Percentiles rank a stretch among this genome's conserved stretches.
These are phyloP conservation scores for Dactylellina drechsleri DNA, from an alignment of 2,329 filamentous ascomycete species.

Conservation along the genomic window DNA sequence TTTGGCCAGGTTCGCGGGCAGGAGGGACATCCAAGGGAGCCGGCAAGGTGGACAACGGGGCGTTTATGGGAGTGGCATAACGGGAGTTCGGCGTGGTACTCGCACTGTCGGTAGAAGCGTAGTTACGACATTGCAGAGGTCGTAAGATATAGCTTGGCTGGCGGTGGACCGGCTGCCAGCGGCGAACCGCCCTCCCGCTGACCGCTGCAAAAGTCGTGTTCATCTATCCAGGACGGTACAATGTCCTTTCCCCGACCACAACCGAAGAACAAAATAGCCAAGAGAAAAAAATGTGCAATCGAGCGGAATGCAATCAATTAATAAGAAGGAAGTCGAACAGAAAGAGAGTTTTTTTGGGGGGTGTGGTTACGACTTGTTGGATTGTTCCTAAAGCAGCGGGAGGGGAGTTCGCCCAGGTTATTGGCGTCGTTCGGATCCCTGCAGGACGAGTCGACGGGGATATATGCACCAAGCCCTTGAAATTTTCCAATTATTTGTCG, in stretches of 20 bases:
- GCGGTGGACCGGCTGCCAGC: slow-evolving; percentile 13
- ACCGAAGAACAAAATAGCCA: no score
- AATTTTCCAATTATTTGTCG: no score
- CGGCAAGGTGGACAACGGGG: slow-evolving; percentile 77
- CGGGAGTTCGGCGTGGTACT: slow-evolving; percentile 15
- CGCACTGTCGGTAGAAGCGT: slow-evolving; percentile 20
- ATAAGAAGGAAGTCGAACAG: no score
- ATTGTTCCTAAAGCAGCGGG: slow-evolving; percentile 17
- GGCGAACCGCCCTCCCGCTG: slow-evolving; percentile 28
- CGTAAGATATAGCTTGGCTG: slow-evolving; percentile 4
- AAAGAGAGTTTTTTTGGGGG: neutral
- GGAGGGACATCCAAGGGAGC: slow-evolving; percentile 73
- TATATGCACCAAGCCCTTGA: slow-evolving; percentile 13
- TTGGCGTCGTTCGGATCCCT: slow-evolving; percentile 16
- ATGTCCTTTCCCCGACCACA: no score
- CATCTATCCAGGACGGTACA: slow-evolving; percentile 20
- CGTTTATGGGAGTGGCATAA: slow-evolving; percentile 68
- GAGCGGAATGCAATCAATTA: no score
- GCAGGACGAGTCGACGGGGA: slow-evolving; percentile 24
- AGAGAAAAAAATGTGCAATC: neutral
- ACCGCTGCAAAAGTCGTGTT: slow-evolving; percentile 30
- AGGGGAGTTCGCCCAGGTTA: slow-evolving; percentile 8
- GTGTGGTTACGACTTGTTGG: slow-evolving; percentile 12
- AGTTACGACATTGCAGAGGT: slow-evolving; percentile 25
- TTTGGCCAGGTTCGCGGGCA: slow-evolving; percentile 64